These are phyloP conservation scores for Bryum argenteum DNA, from an alignment of 225 moss, liverwort and hornwort species.

Conservation along the genomic window DNA sequence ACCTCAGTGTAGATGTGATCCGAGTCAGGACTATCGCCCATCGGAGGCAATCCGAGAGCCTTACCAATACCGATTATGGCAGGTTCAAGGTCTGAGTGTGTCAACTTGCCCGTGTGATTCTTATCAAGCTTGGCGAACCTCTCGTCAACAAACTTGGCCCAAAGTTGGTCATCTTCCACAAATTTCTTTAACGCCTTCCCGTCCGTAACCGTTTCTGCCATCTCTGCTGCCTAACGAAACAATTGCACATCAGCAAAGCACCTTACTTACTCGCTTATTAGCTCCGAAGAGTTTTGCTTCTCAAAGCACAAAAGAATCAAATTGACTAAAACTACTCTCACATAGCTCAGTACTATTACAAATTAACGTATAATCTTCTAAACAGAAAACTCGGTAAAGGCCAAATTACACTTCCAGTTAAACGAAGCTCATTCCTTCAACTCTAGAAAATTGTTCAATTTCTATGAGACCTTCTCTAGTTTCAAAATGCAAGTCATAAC, in stretches of 20 bases:
- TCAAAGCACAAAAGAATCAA: background rate
- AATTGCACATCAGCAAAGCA: constrained; percentile 16
- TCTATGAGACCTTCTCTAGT: background rate
- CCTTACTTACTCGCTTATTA: constrained; percentile 4
- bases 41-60: constrained; percentile 71
- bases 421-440: background rate
- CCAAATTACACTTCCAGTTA: background rate
- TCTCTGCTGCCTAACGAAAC: constrained; percentile 8
- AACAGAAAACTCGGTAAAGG: background rate
- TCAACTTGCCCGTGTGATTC: constrained; percentile 55
- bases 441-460: background rate
- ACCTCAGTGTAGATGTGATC: constrained; percentile 83
- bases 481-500: background rate
- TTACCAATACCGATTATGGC: constrained; percentile 51
- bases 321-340: background rate
- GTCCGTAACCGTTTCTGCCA: constrained; percentile 31
- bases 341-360: background rate
- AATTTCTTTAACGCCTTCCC: constrained; percentile 52
- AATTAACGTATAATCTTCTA: background rate
- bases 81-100: constrained; percentile 53
- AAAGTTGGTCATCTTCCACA: constrained; percentile 49
- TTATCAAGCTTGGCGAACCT: constrained; percentile 60
- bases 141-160: constrained; percentile 57
- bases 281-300: background rate
- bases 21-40: constrained; percentile 56